Evolutionary conservation across 139 green algal species (phyloP).

Genomic region (Coelastrella sp.): DNA sequence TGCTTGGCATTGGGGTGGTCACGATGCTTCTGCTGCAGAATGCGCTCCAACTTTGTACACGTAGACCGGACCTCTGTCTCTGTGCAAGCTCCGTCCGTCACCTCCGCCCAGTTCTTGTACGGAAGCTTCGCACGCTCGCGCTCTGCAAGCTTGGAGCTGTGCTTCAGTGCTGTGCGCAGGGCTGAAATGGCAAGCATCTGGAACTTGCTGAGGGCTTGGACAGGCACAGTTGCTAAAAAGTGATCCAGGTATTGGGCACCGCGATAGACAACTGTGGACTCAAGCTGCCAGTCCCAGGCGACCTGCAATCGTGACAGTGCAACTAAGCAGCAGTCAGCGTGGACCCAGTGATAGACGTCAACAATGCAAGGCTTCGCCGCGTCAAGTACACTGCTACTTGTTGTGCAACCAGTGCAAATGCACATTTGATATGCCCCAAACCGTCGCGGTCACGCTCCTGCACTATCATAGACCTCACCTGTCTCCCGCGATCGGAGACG

Average conservation of each 20-base stretch:
- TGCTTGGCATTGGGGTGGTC: constrained; percentile 70
- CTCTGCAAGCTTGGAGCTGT: constrained; percentile 46
- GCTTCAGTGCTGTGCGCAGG: constrained; percentile 67
- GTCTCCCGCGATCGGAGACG: neutral
- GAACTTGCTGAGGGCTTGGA: constrained; percentile 62
- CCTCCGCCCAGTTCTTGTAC: constrained; percentile 66
- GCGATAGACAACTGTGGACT: constrained; percentile 71
- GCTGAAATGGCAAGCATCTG: constrained; percentile 73
- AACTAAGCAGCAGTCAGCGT: neutral
- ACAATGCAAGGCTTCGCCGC: neutral
- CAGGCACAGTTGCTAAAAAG: constrained; percentile 54
- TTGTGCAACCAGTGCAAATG: neutral
- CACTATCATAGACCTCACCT: neutral
- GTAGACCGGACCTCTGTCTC: constrained; percentile 51
- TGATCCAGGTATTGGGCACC: constrained; percentile 73
- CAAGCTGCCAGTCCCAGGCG: constrained; percentile 73
- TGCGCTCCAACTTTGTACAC: constrained; percentile 35
- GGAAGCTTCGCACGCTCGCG: constrained; percentile 60
- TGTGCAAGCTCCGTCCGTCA: constrained; percentile 51
- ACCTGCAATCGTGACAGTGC: constrained; percentile 56
- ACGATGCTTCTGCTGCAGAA: constrained; percentile 45
- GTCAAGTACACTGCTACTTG: neutral
- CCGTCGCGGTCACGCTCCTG: too few species aligned
- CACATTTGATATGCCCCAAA: neutral
- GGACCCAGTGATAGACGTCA: neutral